Percentiles rank a stretch among this genome's conserved stretches.
phyloP scores from a whole-genome alignment of 441 rosid genomes.

The Gossypium schwendimanii region DNA sequence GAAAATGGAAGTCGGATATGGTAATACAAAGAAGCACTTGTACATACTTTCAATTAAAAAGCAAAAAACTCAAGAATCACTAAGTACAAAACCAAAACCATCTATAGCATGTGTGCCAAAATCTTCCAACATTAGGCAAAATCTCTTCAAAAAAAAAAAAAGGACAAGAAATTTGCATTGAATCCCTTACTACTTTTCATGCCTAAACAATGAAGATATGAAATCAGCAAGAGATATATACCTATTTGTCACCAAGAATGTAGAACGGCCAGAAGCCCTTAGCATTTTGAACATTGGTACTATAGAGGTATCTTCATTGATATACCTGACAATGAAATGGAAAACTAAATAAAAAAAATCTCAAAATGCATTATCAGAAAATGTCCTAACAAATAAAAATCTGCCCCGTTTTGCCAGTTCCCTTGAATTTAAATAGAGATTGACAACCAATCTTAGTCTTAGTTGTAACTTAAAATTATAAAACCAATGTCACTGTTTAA shows the following conservation, averaged over 20 bases:
- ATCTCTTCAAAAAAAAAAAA: not conserved
- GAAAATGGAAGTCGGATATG: not conserved
- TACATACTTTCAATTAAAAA: not conserved
- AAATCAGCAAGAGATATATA: slow-evolving; percentile 14
- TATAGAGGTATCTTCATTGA: slow-evolving; percentile 61
- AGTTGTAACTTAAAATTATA: not conserved
- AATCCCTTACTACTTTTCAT: not conserved
- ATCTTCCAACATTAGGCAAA: not conserved
- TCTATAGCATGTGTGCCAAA: not conserved
- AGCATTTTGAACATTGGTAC: slow-evolving; percentile 82
- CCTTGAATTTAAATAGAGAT: not conserved
- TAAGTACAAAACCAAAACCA: not conserved
- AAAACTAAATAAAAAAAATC: not conserved
- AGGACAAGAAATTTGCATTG: not conserved
- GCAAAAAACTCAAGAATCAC: not conserved
- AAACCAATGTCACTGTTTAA: not conserved
- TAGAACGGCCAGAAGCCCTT: slow-evolving; percentile 78
- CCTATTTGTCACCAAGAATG: slow-evolving; percentile 95
- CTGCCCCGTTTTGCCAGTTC: not conserved
- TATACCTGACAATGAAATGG: slow-evolving; percentile 43
- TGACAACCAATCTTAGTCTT: not conserved
- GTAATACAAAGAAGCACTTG: not conserved
- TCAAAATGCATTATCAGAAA: not conserved
- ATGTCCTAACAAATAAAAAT: not conserved
- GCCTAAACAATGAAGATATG: not conserved